phyloP scores from a whole-genome alignment of 1,284 basidiomycete species.

The Ganoderma sp. region DNA sequence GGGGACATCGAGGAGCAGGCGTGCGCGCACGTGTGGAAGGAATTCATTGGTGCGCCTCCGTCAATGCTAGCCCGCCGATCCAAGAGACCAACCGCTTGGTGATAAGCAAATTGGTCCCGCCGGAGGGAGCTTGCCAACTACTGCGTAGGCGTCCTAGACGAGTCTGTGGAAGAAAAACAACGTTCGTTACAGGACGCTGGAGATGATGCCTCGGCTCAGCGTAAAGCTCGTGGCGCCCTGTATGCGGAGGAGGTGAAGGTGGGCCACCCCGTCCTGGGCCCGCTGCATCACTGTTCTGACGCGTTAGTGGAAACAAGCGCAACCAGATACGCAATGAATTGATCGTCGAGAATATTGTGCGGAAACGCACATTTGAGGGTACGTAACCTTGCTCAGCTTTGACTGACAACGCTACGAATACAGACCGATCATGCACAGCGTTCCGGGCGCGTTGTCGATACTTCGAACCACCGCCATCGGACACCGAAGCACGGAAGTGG shows the following conservation, averaged over 20 bases:
- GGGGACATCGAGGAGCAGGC: slow-evolving; percentile 71
- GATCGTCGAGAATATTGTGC: slow-evolving; percentile 79
- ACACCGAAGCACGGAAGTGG: slow-evolving; percentile 67
- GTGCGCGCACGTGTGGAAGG: slow-evolving; percentile 81
- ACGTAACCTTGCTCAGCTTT: slow-evolving; percentile 34
- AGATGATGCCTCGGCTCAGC: slow-evolving; percentile 51
- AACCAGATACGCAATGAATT: slow-evolving; percentile 84
- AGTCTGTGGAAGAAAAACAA: slow-evolving; percentile 66
- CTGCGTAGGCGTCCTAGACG: slow-evolving; percentile 76
- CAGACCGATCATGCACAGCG: slow-evolving; percentile 52
- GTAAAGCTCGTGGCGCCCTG: slow-evolving; percentile 60
- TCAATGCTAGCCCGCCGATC: slow-evolving; percentile 6
- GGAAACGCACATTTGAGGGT: slow-evolving; percentile 82
- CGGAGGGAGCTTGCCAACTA: slow-evolving; percentile 81
- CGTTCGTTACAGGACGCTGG: slow-evolving; percentile 49
- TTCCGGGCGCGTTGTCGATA: slow-evolving; percentile 85
- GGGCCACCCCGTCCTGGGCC: slow-evolving; percentile 34
- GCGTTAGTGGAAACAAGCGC: slow-evolving; percentile 51
- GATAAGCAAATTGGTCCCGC: slow-evolving; percentile 81
- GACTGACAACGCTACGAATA: slow-evolving; percentile 24
- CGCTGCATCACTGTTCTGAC: slow-evolving; percentile 18
- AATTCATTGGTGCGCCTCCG: slow-evolving; percentile 73
- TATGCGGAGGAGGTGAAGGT: slow-evolving; percentile 82
- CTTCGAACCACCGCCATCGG: slow-evolving; percentile 71
- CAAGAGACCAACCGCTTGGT: slow-evolving; percentile 4